phyloP scores from a whole-genome alignment of 306 rosid genomes.

The Prunus davidiana region DNA sequence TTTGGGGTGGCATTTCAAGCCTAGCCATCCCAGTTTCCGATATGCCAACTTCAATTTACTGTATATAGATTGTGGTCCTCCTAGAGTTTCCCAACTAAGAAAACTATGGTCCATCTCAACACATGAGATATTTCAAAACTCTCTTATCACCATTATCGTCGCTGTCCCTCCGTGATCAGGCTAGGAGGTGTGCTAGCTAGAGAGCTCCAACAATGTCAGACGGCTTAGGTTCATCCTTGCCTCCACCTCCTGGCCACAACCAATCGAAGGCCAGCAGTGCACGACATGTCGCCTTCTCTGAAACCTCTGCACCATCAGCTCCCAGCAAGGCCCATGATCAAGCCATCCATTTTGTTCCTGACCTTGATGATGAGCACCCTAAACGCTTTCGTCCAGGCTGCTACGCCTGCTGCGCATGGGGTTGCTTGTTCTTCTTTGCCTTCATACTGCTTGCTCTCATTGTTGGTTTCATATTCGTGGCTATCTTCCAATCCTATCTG shows the following conservation, averaged over 20 bases:
- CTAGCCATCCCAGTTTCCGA: background rate
- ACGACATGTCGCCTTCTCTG: slow-evolving; percentile 23
- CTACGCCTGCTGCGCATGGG: slow-evolving; percentile 38
- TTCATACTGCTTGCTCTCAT: slow-evolving; percentile 28
- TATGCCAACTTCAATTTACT: background rate
- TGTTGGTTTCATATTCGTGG: slow-evolving; percentile 22
- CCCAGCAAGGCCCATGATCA: background rate
- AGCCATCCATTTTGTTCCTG: background rate
- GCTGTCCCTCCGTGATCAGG: slow-evolving; percentile 10
- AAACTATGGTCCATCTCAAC: background rate
- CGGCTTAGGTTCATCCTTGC: background rate
- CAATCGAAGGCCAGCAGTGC: slow-evolving; percentile 8
- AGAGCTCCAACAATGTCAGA: slow-evolving; percentile 28
- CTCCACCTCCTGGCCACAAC: slow-evolving; percentile 18
- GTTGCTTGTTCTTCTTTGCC: slow-evolving; percentile 25
- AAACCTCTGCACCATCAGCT: background rate
- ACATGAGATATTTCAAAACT: background rate
- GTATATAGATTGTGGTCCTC: slow-evolving; percentile 17
- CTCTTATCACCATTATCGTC: background rate
- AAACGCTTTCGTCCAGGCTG: slow-evolving; percentile 9
- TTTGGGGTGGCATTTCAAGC: background rate
- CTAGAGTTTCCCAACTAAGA: background rate
- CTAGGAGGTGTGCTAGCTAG: slow-evolving; percentile 18
- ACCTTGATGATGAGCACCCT: slow-evolving; percentile 8
- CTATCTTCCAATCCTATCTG: slow-evolving; percentile 36